phyloP scores from a whole-genome alignment of 1,284 basidiomycete genomes.

The Cutaneotrichosporon dermatis region DNA sequence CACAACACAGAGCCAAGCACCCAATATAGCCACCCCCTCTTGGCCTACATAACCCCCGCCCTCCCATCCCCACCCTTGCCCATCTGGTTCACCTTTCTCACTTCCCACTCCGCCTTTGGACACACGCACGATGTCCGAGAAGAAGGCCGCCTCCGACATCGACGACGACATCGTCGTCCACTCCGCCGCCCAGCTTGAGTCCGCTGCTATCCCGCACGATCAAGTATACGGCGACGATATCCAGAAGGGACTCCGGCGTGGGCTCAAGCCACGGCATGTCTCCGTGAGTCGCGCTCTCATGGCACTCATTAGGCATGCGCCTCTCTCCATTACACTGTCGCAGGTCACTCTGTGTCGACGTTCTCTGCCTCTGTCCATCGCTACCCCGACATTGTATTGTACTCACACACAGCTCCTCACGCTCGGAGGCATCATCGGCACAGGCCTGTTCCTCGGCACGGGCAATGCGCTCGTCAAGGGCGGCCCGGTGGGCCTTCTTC shows the following conservation, averaged over 20 bases:
- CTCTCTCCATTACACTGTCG: no score
- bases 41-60: no score
- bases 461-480: conserved; percentile 30
- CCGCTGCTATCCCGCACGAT: background rate
- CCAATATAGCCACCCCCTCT: no score
- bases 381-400: no score
- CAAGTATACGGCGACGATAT: conserved; percentile 1
- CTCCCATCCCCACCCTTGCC: no score
- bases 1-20: no score
- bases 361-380: no score
- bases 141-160: background rate
- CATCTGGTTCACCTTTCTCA: no score
- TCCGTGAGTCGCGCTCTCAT: background rate
- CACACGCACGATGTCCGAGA: background rate
- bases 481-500: conserved; percentile 42
- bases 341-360: no score
- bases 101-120: background rate
- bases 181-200: background rate
- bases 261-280: background rate
- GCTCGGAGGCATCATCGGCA: conserved; percentile 44
- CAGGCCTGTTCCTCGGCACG: conserved; percentile 10
- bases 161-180: background rate
- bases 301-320: no score
- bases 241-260: background rate
- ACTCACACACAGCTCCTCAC: conserved; percentile 76